A percentile compares a stretch with the other conserved stretches of the same genome.
Conservation (phyloP, 345 rosid species). For the Eutrema japonicum region DNA sequence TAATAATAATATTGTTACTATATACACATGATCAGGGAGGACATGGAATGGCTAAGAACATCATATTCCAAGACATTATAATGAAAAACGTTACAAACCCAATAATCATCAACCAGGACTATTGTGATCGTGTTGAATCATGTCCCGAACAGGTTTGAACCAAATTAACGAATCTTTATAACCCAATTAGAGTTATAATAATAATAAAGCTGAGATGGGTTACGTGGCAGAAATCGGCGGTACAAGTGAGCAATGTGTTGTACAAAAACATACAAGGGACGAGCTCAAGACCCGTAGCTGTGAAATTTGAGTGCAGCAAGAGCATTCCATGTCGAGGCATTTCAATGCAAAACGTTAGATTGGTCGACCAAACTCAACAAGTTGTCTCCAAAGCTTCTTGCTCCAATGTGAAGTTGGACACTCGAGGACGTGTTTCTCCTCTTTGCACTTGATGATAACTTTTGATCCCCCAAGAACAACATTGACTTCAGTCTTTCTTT, state of each 20-base stretch:
- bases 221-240: conserved; percentile 64
- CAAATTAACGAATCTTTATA: background rate
- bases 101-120: conserved; percentile 78
- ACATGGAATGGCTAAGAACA: conserved; percentile 69
- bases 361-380: conserved; percentile 35
- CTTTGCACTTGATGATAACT: conserved; percentile 49
- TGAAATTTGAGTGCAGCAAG: conserved; percentile 67
- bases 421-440: conserved; percentile 54
- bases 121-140: conserved; percentile 62
- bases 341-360: conserved; percentile 52
- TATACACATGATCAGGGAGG: conserved; percentile 64
- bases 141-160: conserved; percentile 65
- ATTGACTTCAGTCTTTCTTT: background rate
- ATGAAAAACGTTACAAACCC: conserved; percentile 83
- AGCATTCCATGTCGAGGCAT: conserved; percentile 63
- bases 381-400: conserved; percentile 64
- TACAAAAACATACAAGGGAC: conserved; percentile 80
- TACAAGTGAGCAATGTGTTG: conserved; percentile 67
- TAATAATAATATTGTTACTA: background rate
- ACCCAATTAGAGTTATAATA: background rate
- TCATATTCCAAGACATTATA: conserved; percentile 59
- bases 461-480: conserved; percentile 5
- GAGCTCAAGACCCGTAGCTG: conserved; percentile 65
- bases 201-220: background rate
- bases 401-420: conserved; percentile 48